phyloP scores from a whole-genome alignment of 371 early-diverging fungal genomes.

The Haplosporangium sp. region DNA sequence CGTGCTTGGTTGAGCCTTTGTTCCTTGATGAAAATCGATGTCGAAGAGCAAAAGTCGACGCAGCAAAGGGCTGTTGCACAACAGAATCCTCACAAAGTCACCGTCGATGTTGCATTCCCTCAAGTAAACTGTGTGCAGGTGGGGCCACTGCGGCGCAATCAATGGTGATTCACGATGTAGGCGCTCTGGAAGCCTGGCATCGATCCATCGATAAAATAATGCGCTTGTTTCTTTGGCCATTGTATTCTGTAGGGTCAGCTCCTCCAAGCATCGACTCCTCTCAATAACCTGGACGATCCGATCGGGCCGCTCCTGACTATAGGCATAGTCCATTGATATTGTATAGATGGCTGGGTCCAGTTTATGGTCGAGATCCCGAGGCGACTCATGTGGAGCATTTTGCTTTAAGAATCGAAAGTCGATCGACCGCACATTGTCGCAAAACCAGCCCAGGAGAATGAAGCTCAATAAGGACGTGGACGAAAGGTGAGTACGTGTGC shows the following conservation, averaged over 20 bases:
- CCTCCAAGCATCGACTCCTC: constrained; percentile 3
- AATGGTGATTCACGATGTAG: background rate
- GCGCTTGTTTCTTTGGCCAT: background rate
- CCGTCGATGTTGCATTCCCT: background rate
- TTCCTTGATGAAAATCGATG: background rate
- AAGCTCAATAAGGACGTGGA: constrained; percentile 2
- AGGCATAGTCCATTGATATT: constrained; percentile 1
- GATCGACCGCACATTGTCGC: constrained; percentile 3
- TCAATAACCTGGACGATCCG: constrained; percentile 7
- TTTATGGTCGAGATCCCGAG: background rate
- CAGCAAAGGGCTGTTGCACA: constrained; percentile 2
- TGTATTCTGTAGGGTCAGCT: background rate
- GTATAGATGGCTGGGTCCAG: constrained; percentile 5
- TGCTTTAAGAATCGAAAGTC: background rate
- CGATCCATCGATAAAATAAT: constrained; percentile 1
- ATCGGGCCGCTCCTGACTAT: background rate
- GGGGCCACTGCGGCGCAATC: constrained; percentile 9
- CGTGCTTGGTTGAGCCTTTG: background rate
- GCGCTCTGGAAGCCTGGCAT: background rate
- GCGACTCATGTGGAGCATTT: background rate
- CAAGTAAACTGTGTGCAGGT: background rate
- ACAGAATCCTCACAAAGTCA: constrained; percentile 5
- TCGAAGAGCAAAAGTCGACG: background rate
- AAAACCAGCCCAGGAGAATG: constrained; percentile 18
- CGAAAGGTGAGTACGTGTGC: background rate